Conservation (phyloP, 176 grass and related monocot species). For the Themeda triandra region DNA sequence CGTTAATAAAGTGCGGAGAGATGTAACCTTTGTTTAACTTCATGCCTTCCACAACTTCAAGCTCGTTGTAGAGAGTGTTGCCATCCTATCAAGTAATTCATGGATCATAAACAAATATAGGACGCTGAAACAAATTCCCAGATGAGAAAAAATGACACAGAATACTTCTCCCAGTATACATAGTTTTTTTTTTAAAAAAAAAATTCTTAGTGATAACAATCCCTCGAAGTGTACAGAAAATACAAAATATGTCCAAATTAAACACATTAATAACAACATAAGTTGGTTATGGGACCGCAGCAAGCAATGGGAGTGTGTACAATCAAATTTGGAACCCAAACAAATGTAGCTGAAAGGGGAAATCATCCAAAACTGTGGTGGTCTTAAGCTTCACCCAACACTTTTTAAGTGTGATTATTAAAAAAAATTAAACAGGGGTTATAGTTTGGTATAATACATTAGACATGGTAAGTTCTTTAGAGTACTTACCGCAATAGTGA, state of each 20-base stretch:
- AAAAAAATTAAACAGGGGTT: neutral
- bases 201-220: neutral
- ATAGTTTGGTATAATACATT: neutral
- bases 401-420: neutral
- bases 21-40: conserved; percentile 95
- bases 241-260: neutral
- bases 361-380: neutral
- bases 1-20: conserved; percentile 92
- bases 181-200: neutral
- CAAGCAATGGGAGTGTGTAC: neutral
- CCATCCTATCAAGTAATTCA: conserved; percentile 62
- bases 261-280: neutral
- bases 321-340: conserved; percentile 1
- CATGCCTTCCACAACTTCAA: conserved; percentile 99
- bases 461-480: neutral
- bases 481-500: conserved; percentile 70
- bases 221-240: neutral
- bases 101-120: neutral
- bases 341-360: too few relatives aligned
- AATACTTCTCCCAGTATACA: neutral
- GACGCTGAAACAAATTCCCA: neutral
- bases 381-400: neutral
- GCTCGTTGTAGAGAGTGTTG: conserved; percentile 85
- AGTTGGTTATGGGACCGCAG: neutral
- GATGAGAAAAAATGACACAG: neutral